Evolutionary conservation across 2,329 filamentous ascomycete genomes (phyloP).

Genomic region (Cercospora zeae-maydis): DNA sequence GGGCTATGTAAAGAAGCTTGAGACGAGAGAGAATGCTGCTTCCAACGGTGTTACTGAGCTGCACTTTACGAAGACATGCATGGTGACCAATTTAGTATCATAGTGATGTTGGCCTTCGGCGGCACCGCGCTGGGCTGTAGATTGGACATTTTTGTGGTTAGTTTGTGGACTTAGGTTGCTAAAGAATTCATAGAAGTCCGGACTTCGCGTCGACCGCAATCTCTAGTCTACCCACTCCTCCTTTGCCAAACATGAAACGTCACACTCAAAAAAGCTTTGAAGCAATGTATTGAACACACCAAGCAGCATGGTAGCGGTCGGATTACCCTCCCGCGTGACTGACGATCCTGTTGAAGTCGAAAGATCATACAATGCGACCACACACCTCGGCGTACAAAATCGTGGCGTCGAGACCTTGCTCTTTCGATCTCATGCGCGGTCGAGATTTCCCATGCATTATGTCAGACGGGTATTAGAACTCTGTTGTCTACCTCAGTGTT

Average conservation of each 20-base stretch:
- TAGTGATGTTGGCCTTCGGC: background rate
- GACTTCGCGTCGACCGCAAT: background rate
- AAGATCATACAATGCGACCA: background rate
- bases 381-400: background rate
- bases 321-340: background rate
- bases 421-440: background rate
- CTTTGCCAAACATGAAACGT: background rate
- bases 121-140: background rate
- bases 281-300: background rate
- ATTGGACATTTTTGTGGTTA: background rate
- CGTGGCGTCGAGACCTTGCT: background rate
- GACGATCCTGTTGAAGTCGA: background rate
- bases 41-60: background rate
- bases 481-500: background rate
- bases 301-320: background rate
- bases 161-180: background rate
- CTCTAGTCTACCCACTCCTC: background rate
- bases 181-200: background rate
- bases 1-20: background rate
- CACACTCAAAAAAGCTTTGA: background rate
- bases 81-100: background rate
- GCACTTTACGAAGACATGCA: background rate
- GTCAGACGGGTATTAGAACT: background rate
- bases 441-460: background rate
- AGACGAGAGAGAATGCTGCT: background rate